Percentiles rank a stretch among this genome's conserved stretches.
Evolutionary conservation across 495 filamentous ascomycete genomes (phyloP).

Genomic region (Diplogelasinospora grovesii): DNA sequence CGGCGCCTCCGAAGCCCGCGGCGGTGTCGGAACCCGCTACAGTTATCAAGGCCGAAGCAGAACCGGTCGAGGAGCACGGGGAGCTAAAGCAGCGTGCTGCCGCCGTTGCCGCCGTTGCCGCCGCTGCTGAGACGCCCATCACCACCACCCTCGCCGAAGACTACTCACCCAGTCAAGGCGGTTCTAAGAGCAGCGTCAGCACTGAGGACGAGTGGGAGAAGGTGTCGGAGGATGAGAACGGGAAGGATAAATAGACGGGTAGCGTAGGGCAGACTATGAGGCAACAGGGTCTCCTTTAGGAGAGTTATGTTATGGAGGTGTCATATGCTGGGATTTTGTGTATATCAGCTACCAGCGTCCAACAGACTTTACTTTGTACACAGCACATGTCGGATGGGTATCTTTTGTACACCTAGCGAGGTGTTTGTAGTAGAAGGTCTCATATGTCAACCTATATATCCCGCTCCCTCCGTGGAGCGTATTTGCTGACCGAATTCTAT

Average conservation of each 20-base stretch:
- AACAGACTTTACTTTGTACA: too few relatives aligned
- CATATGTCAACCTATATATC: too few relatives aligned
- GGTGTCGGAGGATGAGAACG: conserved; percentile 51
- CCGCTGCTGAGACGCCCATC: conserved; percentile 11
- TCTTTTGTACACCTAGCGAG: too few relatives aligned
- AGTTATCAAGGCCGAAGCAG: conserved; percentile 30
- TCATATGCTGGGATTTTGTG: neutral
- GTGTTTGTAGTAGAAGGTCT: too few relatives aligned
- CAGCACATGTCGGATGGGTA: too few relatives aligned
- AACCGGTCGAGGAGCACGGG: conserved; percentile 28
- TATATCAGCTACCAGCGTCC: conserved; percentile 2
- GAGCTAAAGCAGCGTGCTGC: conserved; percentile 36
- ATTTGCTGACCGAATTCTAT: too few relatives aligned
- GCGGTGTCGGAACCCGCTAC: conserved; percentile 9
- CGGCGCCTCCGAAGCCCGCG: conserved; percentile 21
- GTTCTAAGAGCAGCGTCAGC: conserved; percentile 42
- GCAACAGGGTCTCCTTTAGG: too few relatives aligned
- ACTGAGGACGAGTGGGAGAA: conserved; percentile 57
- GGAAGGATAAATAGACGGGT: conserved; percentile 37
- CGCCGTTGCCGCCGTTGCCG: neutral
- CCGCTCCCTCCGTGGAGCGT: too few relatives aligned
- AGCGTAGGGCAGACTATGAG: neutral
- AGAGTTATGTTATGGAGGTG: neutral
- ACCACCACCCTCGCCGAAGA: neutral
- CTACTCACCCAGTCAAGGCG: conserved; percentile 23